Evolutionary conservation across 192 early-diverging fungal genomes (phyloP).

Genomic region (Bifiguratus adelaidae): DNA sequence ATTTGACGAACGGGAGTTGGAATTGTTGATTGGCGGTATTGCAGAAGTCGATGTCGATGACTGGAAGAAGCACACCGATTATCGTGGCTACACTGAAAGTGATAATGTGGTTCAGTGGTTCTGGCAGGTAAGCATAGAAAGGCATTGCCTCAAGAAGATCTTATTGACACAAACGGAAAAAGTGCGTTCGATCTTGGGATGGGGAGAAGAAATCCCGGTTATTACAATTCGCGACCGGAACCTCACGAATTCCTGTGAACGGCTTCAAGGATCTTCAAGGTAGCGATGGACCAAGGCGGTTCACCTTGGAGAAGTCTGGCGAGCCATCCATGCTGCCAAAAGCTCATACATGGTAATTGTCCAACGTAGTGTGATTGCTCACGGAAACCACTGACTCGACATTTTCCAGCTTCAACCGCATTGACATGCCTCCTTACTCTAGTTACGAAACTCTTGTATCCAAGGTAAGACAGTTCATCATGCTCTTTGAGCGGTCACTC

Average conservation of each 20-base stretch:
- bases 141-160: not conserved
- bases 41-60: constrained; percentile 95
- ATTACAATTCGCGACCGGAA: constrained; percentile 96
- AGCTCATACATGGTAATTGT: constrained; percentile 79
- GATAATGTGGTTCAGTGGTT: constrained; percentile 95
- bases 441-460: constrained; percentile 56
- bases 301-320: constrained; percentile 92
- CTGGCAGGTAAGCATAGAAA: constrained; percentile 61
- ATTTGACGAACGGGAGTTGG: constrained; percentile 96
- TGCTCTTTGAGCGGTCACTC: constrained; percentile 21
- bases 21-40: constrained; percentile 93
- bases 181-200: constrained; percentile 78
- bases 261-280: constrained; percentile 99
- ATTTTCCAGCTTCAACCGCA: constrained; percentile 79
- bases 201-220: constrained; percentile 89
- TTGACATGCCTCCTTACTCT: constrained; percentile 91
- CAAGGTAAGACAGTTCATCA: constrained; percentile 15
- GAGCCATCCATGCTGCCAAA: constrained; percentile 82
- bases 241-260: constrained; percentile 95
- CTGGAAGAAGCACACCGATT: constrained; percentile 99
- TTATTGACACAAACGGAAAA: not conserved
- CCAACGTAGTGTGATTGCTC: not conserved
- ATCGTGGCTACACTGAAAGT: constrained; percentile 93
- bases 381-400: not conserved
- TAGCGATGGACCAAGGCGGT: constrained; percentile 87